Evolutionary conservation across 345 rosid genomes (phyloP).

Genomic region (Ceriops decandra): DNA sequence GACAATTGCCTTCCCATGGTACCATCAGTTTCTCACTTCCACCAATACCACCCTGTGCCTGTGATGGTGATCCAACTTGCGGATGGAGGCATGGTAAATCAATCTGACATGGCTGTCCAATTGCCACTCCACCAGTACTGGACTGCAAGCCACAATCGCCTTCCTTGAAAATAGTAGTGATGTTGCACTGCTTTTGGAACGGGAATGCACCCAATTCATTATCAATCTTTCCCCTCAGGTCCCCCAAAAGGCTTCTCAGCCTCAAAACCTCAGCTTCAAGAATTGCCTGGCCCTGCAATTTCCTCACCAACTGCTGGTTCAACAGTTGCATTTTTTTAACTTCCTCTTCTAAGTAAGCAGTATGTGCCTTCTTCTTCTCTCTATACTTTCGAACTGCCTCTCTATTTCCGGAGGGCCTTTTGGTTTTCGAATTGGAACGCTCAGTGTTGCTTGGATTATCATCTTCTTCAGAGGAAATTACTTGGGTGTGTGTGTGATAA

Average conservation of each 20-base stretch:
- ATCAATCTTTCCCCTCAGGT: slow-evolving; percentile 50
- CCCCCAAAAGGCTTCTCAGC: slow-evolving; percentile 44
- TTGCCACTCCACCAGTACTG: slow-evolving; percentile 5
- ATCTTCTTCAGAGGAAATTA: slow-evolving; percentile 44
- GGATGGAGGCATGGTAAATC: slow-evolving; percentile 38
- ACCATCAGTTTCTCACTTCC: slow-evolving; percentile 34
- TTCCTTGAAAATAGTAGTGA: slow-evolving; percentile 30
- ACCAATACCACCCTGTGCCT: slow-evolving; percentile 18
- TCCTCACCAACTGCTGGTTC: slow-evolving; percentile 50
- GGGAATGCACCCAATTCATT: slow-evolving; percentile 47
- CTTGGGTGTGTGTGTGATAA: slow-evolving; percentile 60
- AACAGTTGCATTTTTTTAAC: slow-evolving; percentile 41
- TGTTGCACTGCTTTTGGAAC: slow-evolving; percentile 33
- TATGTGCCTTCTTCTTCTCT: slow-evolving; percentile 75
- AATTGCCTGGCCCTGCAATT: slow-evolving; percentile 45
- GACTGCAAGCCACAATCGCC: slow-evolving; percentile 32
- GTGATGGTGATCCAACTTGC: slow-evolving; percentile 20
- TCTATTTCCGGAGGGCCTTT: slow-evolving; percentile 56
- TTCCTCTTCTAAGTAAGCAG: slow-evolving; percentile 70
- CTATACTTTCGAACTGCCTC: slow-evolving; percentile 80
- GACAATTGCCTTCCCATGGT: slow-evolving; percentile 31
- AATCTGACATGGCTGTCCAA: slow-evolving; percentile 17
- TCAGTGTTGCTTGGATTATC: slow-evolving; percentile 23
- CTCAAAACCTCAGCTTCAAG: slow-evolving; percentile 55
- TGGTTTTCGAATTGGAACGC: slow-evolving; percentile 25